Base-by-base conservation (phyloP, 2,329 filamentous ascomycete genomes). In the Diplodia mutila region DNA sequence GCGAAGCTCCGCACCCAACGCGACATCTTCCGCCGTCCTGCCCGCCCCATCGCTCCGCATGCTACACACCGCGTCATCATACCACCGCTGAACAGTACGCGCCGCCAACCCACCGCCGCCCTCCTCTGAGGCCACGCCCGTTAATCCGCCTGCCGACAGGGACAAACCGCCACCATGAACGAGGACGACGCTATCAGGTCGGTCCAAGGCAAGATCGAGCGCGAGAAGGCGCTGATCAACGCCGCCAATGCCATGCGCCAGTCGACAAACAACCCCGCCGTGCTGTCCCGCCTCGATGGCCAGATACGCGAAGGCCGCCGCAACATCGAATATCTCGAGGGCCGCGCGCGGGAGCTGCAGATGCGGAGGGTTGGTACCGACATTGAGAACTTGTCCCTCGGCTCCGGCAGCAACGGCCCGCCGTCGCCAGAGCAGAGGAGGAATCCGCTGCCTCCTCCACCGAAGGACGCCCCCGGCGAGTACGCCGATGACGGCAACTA, bases 191-290 rank as follows among this genome's bases (percentile, higher is more conserved):
- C 87, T 71, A 85, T 89, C 81, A 89, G 89, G 81, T 91, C 93
- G 80, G 93, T 99, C 83, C 89, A 91, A 83, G 91, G 90, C 84
- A 98, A 99, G 90, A 98, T 99, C 81, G 93, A 97, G 85, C 90
- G 94, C 79, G 95, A 99, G 83, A 94, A 94, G 85, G 91, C 91
- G 75, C 89, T 98, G 77, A 95, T 99, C 85, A 91, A 91, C 80
- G 94, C 93, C 75, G 94, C 94, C 73, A 95, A 92, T 82, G 89
- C 91, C 74, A 97, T 99, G 94, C 91, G 93, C 81, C 91, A 94
- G 82, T 94, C 95, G 80, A 97, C 94, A 74, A 92, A 93, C 83
- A 99, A 99, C 81, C 91, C 94, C 73, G 87, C 89, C 70, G 94
- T 98, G 71, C 91, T 93, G 77, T 94, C 94, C 74, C 89, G 93